Conservation (phyloP, 2,329 filamentous ascomycete genomes). For the Microdochium bolleyi region DNA sequence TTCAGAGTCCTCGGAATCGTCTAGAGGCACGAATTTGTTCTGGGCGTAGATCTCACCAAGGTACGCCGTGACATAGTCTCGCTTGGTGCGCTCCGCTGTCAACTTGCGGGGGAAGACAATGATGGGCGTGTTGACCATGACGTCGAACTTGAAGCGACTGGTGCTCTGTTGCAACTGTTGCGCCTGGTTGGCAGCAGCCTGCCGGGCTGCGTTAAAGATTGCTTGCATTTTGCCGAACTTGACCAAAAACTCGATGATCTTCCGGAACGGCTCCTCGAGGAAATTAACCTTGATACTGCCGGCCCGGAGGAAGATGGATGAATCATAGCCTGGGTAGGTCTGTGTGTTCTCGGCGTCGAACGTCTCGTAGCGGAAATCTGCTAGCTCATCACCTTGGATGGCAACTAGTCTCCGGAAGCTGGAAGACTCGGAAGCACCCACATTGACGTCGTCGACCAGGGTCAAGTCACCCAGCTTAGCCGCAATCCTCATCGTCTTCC, state of each 20-base stretch:
- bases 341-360: slow-evolving; percentile 66
- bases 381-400: slow-evolving; percentile 90
- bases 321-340: slow-evolving; percentile 89
- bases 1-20: slow-evolving; percentile 64
- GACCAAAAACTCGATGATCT: slow-evolving; percentile 95
- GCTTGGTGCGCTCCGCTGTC: slow-evolving; percentile 57
- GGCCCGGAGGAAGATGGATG: slow-evolving; percentile 80
- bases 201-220: slow-evolving; percentile 92
- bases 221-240: slow-evolving; percentile 99
- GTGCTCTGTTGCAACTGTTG: slow-evolving; percentile 87
- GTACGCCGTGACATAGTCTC: slow-evolving; percentile 85
- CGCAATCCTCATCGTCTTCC: slow-evolving; percentile 78
- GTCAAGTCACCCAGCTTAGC: slow-evolving; percentile 82
- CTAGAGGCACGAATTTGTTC: slow-evolving; percentile 81
- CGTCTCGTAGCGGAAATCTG: slow-evolving; percentile 96
- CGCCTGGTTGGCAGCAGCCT: slow-evolving; percentile 89
- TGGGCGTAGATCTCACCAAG: slow-evolving; percentile 95
- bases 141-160: slow-evolving; percentile 86
- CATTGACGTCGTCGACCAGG: slow-evolving; percentile 87
- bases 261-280: slow-evolving; percentile 91
- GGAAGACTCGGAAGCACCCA: slow-evolving; percentile 75
- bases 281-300: slow-evolving; percentile 97
- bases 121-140: slow-evolving; percentile 90
- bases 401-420: slow-evolving; percentile 80
- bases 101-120: slow-evolving; percentile 84